phyloP scores from a whole-genome alignment of 2,329 filamentous ascomycete species.

The Kalmusia sp. region DNA sequence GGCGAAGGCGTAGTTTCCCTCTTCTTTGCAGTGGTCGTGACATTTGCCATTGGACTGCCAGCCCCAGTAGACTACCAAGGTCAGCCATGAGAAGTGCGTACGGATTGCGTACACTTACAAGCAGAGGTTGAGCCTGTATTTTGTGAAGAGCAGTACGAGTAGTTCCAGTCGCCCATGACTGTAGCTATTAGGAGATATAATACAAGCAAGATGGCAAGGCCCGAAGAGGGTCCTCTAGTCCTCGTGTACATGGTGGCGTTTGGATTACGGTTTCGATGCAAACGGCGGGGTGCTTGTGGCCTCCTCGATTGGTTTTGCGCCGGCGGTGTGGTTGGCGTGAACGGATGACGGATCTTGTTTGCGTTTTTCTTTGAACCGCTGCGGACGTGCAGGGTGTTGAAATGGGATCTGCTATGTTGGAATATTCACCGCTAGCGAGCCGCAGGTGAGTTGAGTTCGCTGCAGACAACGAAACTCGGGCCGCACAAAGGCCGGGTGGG shows the following conservation, averaged over 20 bases:
- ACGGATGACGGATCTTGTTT: constrained; percentile 4
- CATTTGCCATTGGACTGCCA: constrained; percentile 75
- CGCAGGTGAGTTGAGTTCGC: background rate
- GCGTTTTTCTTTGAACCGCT: background rate
- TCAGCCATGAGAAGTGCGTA: constrained; percentile 10
- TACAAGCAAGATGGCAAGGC: constrained; percentile 26
- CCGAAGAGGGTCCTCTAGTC: constrained; percentile 15
- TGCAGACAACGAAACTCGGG: background rate
- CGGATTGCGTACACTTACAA: constrained; percentile 37
- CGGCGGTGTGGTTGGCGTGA: constrained; percentile 1
- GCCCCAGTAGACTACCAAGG: constrained; percentile 31
- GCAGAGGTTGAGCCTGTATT: constrained; percentile 47
- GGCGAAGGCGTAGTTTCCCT: constrained; percentile 67
- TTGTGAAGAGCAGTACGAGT: constrained; percentile 54
- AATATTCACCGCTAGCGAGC: background rate
- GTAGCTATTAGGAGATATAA: constrained; percentile 22
- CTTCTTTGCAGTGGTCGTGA: constrained; percentile 61
- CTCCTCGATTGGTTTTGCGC: constrained; percentile 14
- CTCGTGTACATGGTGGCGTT: constrained; percentile 23
- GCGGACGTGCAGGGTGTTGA: background rate
- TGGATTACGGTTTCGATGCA: background rate
- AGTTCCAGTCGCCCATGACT: constrained; percentile 23
- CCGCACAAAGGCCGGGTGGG: background rate
- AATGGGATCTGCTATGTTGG: background rate
- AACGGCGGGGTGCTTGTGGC: constrained; percentile 5